Conservation (phyloP, 2,329 filamentous ascomycete species). For the Cadophora malorum region DNA sequence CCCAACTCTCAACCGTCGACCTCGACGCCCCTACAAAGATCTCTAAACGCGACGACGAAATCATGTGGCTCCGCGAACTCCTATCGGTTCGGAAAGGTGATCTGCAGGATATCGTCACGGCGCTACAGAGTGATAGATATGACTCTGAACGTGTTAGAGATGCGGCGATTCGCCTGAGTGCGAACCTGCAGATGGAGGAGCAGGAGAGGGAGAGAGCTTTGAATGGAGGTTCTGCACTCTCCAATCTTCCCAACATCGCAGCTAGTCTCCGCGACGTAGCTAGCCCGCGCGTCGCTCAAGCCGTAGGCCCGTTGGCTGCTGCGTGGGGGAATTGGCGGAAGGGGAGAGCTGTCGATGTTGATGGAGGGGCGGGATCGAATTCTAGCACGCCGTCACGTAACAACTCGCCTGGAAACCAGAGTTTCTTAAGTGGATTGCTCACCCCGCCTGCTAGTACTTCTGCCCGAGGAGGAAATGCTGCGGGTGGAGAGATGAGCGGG, state of each 20-base stretch:
- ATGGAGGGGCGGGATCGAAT: slow-evolving; percentile 10
- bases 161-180: slow-evolving; percentile 88
- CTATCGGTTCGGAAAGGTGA: slow-evolving; percentile 90
- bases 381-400: slow-evolving; percentile 16
- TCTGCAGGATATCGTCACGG: slow-evolving; percentile 86
- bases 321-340: slow-evolving; percentile 97
- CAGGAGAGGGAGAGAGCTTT: slow-evolving; percentile 89
- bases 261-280: slow-evolving; percentile 74
- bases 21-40: slow-evolving; percentile 82
- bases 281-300: slow-evolving; percentile 83
- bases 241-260: slow-evolving; percentile 75
- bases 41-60: slow-evolving; percentile 91
- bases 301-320: slow-evolving; percentile 78
- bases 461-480: background rate
- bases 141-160: slow-evolving; percentile 84
- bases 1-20: slow-evolving; percentile 70
- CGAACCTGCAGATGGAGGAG: slow-evolving; percentile 97
- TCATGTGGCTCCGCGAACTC: slow-evolving; percentile 92
- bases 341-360: slow-evolving; percentile 33
- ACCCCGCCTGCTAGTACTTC: slow-evolving; percentile 78
- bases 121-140: slow-evolving; percentile 75
- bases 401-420: slow-evolving; percentile 53
- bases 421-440: slow-evolving; percentile 79
- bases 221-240: slow-evolving; percentile 68
- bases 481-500: slow-evolving; percentile 39